Conservation (phyloP, 2,329 filamentous ascomycete species). For the Metarhizium guizhouense region DNA sequence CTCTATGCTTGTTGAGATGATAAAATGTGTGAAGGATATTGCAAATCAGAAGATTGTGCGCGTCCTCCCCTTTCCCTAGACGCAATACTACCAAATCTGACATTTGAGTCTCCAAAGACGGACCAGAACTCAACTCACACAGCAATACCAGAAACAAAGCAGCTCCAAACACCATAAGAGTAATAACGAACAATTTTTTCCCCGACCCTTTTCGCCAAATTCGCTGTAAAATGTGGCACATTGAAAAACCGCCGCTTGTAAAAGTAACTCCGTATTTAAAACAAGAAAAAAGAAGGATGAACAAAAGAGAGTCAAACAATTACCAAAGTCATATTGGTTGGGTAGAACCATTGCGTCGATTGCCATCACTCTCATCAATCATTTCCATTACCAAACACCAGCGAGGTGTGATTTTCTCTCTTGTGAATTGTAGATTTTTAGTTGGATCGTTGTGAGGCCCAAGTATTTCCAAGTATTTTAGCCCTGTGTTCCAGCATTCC, state of each 20-base stretch:
- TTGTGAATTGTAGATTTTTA: neutral
- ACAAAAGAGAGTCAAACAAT: neutral
- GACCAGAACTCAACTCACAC: neutral
- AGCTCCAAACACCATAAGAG: neutral
- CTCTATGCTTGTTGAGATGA: no score
- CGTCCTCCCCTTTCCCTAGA: no score
- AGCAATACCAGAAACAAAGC: neutral
- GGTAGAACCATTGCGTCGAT: neutral
- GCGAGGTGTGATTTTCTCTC: neutral
- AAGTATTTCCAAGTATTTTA: neutral
- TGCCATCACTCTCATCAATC: neutral
- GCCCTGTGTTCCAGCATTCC: neutral
- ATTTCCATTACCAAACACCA: neutral
- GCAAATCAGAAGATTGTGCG: no score
- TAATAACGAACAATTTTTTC: neutral
- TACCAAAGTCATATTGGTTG: neutral
- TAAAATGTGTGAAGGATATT: no score
- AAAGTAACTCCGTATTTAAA: neutral
- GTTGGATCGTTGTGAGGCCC: neutral
- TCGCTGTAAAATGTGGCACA: neutral
- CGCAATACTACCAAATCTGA: neutral
- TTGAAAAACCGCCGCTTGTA: neutral
- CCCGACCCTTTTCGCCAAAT: neutral
- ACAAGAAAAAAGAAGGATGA: neutral
- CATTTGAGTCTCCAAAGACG: neutral